Evolutionary conservation across 148 eudicot genomes (phyloP).

Genomic region (Persicaria tinctoria): DNA sequence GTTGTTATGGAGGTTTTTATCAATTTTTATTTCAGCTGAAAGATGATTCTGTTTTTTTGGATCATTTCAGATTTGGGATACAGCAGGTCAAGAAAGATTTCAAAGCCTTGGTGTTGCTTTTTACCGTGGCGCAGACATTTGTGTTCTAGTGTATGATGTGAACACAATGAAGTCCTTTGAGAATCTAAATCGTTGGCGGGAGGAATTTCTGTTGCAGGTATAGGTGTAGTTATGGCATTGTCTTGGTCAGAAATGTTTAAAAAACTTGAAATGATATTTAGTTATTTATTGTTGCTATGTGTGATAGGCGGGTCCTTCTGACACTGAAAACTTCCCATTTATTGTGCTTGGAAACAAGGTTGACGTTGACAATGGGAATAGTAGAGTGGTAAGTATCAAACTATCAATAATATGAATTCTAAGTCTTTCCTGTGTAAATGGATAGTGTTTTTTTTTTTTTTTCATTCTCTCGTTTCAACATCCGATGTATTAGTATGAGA

Average conservation of each 20-base stretch:
- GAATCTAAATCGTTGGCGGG: constrained; percentile 54
- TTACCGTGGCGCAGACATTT: constrained; percentile 59
- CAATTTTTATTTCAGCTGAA: background rate
- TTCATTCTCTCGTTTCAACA: background rate
- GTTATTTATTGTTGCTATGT: constrained; percentile 1
- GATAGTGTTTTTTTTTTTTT: background rate
- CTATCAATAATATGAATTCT: background rate
- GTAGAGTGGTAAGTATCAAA: constrained; percentile 44
- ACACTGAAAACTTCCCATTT: constrained; percentile 64
- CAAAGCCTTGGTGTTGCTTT: constrained; percentile 63
- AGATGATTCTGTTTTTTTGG: background rate
- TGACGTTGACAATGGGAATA: constrained; percentile 58
- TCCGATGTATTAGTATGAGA: background rate
- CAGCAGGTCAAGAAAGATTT: constrained; percentile 61
- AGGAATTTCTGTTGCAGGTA: constrained; percentile 60
- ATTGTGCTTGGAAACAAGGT: constrained; percentile 62
- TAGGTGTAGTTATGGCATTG: background rate
- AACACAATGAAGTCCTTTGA: constrained; percentile 57
- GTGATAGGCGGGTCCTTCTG: constrained; percentile 47
- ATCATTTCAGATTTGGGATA: constrained; percentile 53
- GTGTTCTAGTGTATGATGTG: constrained; percentile 58
- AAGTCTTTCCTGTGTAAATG: background rate
- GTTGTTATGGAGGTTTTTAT: background rate
- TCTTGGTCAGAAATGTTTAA: background rate
- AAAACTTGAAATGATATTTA: background rate